phyloP scores from a whole-genome alignment of 495 filamentous ascomycete genomes.

The Lophiotrema nucula region DNA sequence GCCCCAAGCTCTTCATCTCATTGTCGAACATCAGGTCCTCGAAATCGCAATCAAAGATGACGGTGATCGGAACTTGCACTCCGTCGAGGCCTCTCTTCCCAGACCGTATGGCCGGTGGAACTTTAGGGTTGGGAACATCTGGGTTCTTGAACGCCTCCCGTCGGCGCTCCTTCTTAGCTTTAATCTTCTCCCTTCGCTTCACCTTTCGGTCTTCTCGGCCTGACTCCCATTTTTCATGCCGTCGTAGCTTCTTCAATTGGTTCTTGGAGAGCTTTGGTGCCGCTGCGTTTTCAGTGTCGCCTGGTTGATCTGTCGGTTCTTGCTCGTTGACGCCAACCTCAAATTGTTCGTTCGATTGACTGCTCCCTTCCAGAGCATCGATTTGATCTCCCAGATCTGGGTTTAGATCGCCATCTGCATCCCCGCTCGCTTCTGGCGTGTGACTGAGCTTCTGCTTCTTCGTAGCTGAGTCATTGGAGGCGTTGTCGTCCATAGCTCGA shows the following conservation, averaged over 20 bases:
- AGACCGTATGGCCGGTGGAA: conserved; percentile 15
- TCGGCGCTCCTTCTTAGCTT: conserved; percentile 62
- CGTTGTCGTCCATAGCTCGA: too few species aligned
- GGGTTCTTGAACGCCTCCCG: conserved; percentile 44
- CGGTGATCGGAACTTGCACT: conserved; percentile 64
- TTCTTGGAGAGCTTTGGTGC: conserved; percentile 65
- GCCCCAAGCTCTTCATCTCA: conserved; percentile 76
- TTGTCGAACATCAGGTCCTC: conserved; percentile 82
- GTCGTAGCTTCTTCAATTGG: conserved; percentile 69
- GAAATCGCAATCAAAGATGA: conserved; percentile 90
- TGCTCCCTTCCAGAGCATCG: too few species aligned
- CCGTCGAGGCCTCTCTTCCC: conserved; percentile 41
- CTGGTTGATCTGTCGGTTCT: conserved; percentile 20
- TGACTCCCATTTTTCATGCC: conserved; percentile 65
- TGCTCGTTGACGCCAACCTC: conserved; percentile 6
- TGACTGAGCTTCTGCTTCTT: too few species aligned
- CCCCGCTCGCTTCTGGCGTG: too few species aligned
- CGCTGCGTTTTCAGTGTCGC: conserved; percentile 34
- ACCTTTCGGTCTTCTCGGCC: conserved; percentile 66
- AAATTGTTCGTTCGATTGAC: not conserved
- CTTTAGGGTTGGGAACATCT: conserved; percentile 28
- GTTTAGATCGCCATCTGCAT: not conserved
- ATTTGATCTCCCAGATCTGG: not conserved
- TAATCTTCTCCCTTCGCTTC: conserved; percentile 68
- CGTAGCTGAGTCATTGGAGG: too few species aligned